Percentiles rank a stretch among this genome's conserved stretches.
Conservation (phyloP, 2,329 filamentous ascomycete genomes). For the Aspergillus neoniger region DNA sequence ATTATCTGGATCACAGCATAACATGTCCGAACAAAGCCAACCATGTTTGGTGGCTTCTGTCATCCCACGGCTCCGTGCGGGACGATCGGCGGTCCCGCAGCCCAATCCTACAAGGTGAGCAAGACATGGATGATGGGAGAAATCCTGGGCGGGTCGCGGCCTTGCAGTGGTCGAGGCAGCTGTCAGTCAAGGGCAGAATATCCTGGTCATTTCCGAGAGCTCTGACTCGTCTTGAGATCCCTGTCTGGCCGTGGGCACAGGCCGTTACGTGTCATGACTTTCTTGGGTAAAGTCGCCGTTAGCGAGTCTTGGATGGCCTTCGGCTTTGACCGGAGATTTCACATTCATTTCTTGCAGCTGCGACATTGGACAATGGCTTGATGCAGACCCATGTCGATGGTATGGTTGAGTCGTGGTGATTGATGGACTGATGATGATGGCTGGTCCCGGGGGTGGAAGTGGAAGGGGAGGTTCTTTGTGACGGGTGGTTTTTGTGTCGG, state of each 20-base stretch:
- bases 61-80: background rate
- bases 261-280: slow-evolving; percentile 37
- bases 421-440: background rate
- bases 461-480: background rate
- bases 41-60: background rate
- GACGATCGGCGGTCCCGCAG: slow-evolving; percentile 1
- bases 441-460: background rate
- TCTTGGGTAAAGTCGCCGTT: slow-evolving; percentile 26
- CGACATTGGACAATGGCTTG: background rate
- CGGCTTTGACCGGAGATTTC: background rate
- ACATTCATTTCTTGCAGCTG: background rate
- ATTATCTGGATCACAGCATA: background rate
- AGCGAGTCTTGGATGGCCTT: slow-evolving; percentile 1
- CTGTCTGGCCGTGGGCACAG: background rate
- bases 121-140: background rate
- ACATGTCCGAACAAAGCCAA: background rate
- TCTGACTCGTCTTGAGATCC: background rate
- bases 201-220: background rate
- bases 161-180: background rate
- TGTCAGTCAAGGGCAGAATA: background rate
- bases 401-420: background rate
- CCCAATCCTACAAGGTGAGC: background rate
- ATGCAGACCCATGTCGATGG: background rate
- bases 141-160: background rate
- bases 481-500: background rate